Evolutionary conservation across 139 green algal species (phyloP).

Genomic region (Pleodorina starrii): DNA sequence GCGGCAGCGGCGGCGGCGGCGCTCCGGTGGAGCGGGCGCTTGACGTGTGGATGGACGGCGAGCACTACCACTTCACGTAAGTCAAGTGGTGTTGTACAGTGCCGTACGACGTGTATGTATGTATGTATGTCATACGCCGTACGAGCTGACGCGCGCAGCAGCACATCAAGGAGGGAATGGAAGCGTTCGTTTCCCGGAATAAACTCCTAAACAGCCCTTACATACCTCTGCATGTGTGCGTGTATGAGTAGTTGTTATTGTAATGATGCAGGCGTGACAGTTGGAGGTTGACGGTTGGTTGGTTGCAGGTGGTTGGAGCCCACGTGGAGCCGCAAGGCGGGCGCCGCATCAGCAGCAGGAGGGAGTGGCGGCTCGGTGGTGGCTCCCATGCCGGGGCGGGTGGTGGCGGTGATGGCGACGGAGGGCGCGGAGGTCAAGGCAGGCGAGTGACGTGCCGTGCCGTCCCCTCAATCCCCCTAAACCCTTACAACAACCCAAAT

Average conservation of each 20-base stretch:
- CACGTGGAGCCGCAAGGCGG: conserved; percentile 54
- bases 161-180: not conserved
- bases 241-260: too few species aligned
- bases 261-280: not conserved
- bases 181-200: too few species aligned
- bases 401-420: conserved; percentile 71
- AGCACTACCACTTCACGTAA: conserved; percentile 71
- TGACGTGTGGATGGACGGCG: conserved; percentile 72
- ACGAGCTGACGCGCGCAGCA: too few species aligned
- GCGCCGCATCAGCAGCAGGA: conserved; percentile 22
- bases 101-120: too few species aligned
- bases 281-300: too few species aligned
- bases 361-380: conserved; percentile 59
- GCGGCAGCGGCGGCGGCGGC: not conserved
- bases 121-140: too few species aligned
- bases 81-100: not conserved
- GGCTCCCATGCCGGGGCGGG: conserved; percentile 81
- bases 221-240: too few species aligned
- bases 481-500: not conserved
- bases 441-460: conserved; percentile 28
- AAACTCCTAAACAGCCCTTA: too few species aligned
- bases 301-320: conserved; percentile 61
- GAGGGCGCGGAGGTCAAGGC: conserved; percentile 30
- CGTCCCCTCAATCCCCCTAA: not conserved
- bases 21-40: conserved; percentile 62